Base-by-base conservation (phyloP, 495 filamentous ascomycete genomes). In the Aspergillus indologenus region DNA sequence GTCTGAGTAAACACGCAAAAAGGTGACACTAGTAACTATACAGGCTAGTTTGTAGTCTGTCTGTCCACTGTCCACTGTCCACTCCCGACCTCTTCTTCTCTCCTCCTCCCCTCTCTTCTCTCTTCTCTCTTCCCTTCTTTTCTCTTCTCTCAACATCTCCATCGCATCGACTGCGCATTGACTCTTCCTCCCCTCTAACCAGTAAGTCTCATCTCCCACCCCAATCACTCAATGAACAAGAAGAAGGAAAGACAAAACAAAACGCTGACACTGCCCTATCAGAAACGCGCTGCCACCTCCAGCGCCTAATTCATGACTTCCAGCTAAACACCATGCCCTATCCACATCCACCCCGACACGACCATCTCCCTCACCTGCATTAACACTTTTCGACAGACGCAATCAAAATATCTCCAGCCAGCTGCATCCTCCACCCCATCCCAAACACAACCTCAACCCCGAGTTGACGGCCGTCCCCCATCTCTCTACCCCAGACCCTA, bases 1-100 rank as follows among this genome's bases (percentile, higher is more conserved):
- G n/a, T n/a, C n/a, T n/a, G n/a, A n/a, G n/a, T n/a, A n/a, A n/a
- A n/a, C n/a, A n/a, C n/a, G n/a, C n/a, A n/a, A n/a, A n/a, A n/a
- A n/a, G n/a, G n/a, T n/a, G n/a, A n/a, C n/a, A n/a, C 12, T 40
- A 40, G 34, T 40, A 29, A 29, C 26, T 29, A 40, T 40, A 40
- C 34, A 40, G 44, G 31, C 58, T 51, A 59, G n/a, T 20, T 53
- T n/a, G n/a, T n/a, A n/a, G n/a, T n/a, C n/a, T n/a, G 54, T 55
- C 18, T 51, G 53, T 59, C 34, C 52, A 8, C 29, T 40, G 40
- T 34, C 29, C 53, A 46, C 40, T 48, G n/a, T 44, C 45, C 14
- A 49, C 5, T 40, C 52, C 42, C 59, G 44, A 40, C 58, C 57
- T 51, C 58, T 53, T 51, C 29, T 49, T 18, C 47, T 58, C 40